Conservation (phyloP, 441 rosid genomes). For the Gossypium aridum region DNA sequence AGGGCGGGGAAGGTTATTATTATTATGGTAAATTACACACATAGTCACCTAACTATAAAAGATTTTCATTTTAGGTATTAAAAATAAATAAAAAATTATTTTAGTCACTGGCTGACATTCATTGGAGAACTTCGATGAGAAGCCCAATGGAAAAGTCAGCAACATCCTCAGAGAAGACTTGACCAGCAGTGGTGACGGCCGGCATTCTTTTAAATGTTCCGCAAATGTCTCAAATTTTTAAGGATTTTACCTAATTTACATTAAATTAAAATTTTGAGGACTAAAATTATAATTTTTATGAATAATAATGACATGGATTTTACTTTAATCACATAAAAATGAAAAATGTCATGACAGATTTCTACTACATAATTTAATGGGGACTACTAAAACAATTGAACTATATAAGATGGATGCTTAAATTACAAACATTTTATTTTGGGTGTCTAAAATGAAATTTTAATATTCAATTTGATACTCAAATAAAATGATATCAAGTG, state of each 20-base stretch:
- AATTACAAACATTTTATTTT: too few relatives aligned
- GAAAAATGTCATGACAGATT: too few relatives aligned
- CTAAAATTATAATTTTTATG: background rate
- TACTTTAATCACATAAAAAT: too few relatives aligned
- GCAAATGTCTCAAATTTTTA: background rate
- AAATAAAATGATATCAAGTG: background rate
- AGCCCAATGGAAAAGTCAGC: constrained; percentile 24
- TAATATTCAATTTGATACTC: background rate
- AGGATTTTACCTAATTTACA: background rate
- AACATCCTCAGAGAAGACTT: constrained; percentile 23
- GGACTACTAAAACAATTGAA: too few relatives aligned
- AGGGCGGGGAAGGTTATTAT: background rate
- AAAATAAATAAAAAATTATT: too few relatives aligned
- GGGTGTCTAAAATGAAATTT: too few relatives aligned
- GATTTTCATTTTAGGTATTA: background rate
- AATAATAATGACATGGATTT: too few relatives aligned
- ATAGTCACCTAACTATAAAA: background rate
- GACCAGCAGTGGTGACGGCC: constrained; percentile 18
- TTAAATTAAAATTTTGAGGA: background rate
- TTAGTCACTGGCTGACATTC: constrained; percentile 18
- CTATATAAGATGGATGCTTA: background rate
- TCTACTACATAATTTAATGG: too few relatives aligned
- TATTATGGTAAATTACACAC: background rate
- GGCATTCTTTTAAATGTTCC: constrained; percentile 18
- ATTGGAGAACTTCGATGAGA: constrained; percentile 21